phyloP scores from a whole-genome alignment of 768 basidiomycete genomes.

The Xerocomellus dryophilus region DNA sequence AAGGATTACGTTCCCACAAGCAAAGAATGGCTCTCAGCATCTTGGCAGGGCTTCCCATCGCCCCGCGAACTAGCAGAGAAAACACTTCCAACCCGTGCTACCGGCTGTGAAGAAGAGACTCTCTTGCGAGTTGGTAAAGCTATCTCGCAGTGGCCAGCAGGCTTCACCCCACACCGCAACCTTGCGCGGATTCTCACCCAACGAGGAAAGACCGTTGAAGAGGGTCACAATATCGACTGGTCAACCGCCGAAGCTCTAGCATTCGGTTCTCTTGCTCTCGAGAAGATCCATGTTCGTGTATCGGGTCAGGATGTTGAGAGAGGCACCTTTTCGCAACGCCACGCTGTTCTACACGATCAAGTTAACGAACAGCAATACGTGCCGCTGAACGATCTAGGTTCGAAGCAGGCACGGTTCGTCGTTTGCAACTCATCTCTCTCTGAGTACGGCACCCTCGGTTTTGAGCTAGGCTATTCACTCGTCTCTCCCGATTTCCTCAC shows the following conservation, averaged over 20 bases:
- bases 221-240: constrained; percentile 94
- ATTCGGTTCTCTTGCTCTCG: constrained; percentile 88
- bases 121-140: constrained; percentile 84
- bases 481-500: constrained; percentile 91
- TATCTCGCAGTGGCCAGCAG: constrained; percentile 81
- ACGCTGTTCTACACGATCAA: constrained; percentile 97
- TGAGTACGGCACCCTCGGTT: constrained; percentile 92
- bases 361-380: constrained; percentile 86
- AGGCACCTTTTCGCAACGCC: constrained; percentile 97
- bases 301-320: constrained; percentile 99
- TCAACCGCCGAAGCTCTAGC: constrained; percentile 97
- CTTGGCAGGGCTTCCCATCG: constrained; percentile 98
- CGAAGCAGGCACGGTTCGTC: constrained; percentile 88
- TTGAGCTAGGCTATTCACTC: constrained; percentile 97
- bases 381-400: constrained; percentile 84
- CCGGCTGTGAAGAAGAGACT: constrained; percentile 72
- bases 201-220: constrained; percentile 88
- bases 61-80: constrained; percentile 93
- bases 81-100: constrained; percentile 85
- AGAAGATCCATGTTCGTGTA: constrained; percentile 90
- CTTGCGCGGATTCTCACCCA: constrained; percentile 86
- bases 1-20: constrained; percentile 95
- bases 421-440: constrained; percentile 97
- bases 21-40: constrained; percentile 96
- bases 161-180: constrained; percentile 88